phyloP scores from a whole-genome alignment of 148 eudicot species.

The Vaccinium darrowii region DNA sequence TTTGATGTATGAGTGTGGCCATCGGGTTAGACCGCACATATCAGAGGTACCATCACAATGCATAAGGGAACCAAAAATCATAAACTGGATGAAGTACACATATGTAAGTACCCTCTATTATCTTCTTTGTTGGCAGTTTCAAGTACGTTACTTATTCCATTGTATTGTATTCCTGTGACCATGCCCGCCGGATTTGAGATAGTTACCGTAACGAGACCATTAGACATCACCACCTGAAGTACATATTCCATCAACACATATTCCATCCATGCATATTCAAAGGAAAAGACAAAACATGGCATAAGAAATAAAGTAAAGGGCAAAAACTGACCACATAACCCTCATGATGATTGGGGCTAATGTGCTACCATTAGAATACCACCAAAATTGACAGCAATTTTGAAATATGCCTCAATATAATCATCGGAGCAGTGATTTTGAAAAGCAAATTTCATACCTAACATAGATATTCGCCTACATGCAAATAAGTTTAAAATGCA shows the following conservation, averaged over 20 bases:
- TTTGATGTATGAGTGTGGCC: neutral
- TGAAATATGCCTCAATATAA: neutral
- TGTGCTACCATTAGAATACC: too few species aligned
- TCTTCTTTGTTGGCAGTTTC: constrained; percentile 31
- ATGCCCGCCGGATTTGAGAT: constrained; percentile 46
- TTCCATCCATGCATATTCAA: neutral
- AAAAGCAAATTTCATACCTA: neutral
- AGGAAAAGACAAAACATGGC: neutral
- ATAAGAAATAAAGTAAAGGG: neutral
- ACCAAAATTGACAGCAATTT: neutral
- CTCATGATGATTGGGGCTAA: too few species aligned
- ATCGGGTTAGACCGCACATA: neutral
- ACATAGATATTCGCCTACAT: neutral
- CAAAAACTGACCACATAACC: too few species aligned
- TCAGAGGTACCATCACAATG: neutral
- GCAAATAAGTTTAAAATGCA: neutral
- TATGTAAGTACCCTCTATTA: constrained; percentile 42
- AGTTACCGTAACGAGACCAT: constrained; percentile 43
- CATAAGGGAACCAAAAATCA: neutral
- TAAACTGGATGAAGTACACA: neutral
- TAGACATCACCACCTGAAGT: constrained; percentile 44
- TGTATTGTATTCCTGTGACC: constrained; percentile 36
- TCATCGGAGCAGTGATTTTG: neutral
- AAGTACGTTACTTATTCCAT: constrained; percentile 41
- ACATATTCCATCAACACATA: neutral